A percentile compares a stretch with the other conserved stretches of the same genome.
Conservation (phyloP, 2,329 filamentous ascomycete species). For the Pyricularia pennisetigena region DNA sequence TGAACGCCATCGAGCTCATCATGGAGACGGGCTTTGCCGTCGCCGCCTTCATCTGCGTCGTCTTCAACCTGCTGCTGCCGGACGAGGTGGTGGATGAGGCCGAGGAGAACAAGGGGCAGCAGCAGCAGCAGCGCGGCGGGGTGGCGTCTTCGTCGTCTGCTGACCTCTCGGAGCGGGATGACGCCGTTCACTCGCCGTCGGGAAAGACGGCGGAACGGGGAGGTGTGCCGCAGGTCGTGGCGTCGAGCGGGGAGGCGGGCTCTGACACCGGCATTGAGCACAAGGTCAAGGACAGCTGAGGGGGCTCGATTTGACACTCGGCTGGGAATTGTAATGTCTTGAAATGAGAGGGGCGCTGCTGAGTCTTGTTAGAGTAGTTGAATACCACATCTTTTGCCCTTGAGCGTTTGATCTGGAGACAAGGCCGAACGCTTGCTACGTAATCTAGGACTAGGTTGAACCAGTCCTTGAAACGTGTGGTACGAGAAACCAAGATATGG, state of each 20-base stretch:
- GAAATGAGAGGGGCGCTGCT: neutral
- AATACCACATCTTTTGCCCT: neutral
- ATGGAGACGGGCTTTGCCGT: conserved; percentile 70
- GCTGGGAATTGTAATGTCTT: neutral
- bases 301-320: neutral
- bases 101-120: too few relatives aligned
- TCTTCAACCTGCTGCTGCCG: conserved; percentile 63
- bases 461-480: too few relatives aligned
- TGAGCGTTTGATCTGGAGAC: neutral
- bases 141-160: conserved; percentile 5
- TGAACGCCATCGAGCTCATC: conserved; percentile 62
- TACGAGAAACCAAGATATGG: too few relatives aligned
- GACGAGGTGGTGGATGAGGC: conserved; percentile 63
- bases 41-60: conserved; percentile 60
- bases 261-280: neutral
- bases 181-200: neutral
- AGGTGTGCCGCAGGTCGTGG: neutral
- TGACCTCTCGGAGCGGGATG: neutral
- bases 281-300: neutral
- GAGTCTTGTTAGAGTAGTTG: neutral
- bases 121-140: conserved; percentile 18
- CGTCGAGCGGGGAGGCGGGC: neutral
- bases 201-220: neutral
- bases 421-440: neutral
- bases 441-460: too few relatives aligned